phyloP scores from a whole-genome alignment of 805 yeast genomes.

The Myxozyma mucilagina region DNA sequence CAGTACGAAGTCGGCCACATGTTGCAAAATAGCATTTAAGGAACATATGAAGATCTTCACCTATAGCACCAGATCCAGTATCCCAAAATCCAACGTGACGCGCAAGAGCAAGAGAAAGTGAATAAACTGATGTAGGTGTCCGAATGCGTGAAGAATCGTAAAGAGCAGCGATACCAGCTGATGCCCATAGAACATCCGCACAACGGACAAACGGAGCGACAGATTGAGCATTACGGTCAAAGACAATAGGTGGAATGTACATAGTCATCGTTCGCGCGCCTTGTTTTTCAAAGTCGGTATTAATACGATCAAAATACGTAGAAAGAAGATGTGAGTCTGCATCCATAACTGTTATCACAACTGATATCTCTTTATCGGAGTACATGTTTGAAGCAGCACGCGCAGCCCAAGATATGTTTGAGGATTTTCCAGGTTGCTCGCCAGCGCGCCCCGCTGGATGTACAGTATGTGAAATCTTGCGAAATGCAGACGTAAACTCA shows the following conservation, averaged over 20 bases:
- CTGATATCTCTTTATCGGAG: neutral
- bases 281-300: slow-evolving; percentile 2
- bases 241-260: slow-evolving; percentile 31
- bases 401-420: slow-evolving; percentile 33
- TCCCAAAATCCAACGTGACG: slow-evolving; percentile 33
- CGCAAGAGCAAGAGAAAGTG: slow-evolving; percentile 27
- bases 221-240: slow-evolving; percentile 32
- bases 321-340: slow-evolving; percentile 32
- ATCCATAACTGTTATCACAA: slow-evolving; percentile 31
- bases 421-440: slow-evolving; percentile 32
- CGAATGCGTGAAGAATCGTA: slow-evolving; percentile 22
- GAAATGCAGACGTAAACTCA: slow-evolving; percentile 17
- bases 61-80: slow-evolving; percentile 31
- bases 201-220: slow-evolving; percentile 31
- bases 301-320: slow-evolving; percentile 23
- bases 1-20: slow-evolving; percentile 22
- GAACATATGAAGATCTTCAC: slow-evolving; percentile 34
- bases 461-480: slow-evolving; percentile 19
- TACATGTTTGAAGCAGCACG: slow-evolving; percentile 17
- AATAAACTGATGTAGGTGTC: slow-evolving; percentile 33
- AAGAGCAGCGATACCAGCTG: slow-evolving; percentile 32
- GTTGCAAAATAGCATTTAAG: slow-evolving; percentile 29
- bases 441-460: slow-evolving; percentile 28
- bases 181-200: slow-evolving; percentile 33
- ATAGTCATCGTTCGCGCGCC: slow-evolving; percentile 5